Evolutionary conservation across 345 rosid species (phyloP).

Genomic region (Ailanthus altissimus): DNA sequence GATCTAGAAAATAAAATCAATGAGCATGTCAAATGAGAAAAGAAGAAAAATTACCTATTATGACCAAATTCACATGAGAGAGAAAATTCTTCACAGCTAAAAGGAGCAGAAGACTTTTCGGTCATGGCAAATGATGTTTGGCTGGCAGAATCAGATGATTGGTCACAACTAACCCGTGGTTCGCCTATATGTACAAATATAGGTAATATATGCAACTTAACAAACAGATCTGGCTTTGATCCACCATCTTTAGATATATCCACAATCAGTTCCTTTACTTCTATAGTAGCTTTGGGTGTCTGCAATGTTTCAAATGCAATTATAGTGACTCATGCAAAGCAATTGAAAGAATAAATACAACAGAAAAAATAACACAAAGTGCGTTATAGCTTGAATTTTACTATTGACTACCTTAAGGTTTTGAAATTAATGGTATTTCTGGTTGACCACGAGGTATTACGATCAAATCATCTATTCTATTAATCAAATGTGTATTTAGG

Average conservation of each 20-base stretch:
- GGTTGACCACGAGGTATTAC: background rate
- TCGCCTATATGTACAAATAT: constrained; percentile 64
- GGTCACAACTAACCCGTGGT: constrained; percentile 57
- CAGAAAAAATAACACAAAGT: background rate
- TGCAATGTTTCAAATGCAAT: constrained; percentile 43
- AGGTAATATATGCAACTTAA: constrained; percentile 73
- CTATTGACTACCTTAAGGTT: background rate
- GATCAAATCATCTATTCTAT: background rate
- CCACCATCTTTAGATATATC: constrained; percentile 85
- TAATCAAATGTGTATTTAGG: background rate
- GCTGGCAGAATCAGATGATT: constrained; percentile 41
- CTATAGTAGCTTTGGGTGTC: constrained; percentile 64
- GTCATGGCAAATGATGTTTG: constrained; percentile 45
- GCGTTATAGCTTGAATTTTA: background rate
- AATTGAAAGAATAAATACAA: constrained; percentile 3
- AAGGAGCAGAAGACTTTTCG: constrained; percentile 69
- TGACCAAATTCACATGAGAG: constrained; percentile 86
- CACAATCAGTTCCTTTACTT: constrained; percentile 71
- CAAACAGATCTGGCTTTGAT: constrained; percentile 61
- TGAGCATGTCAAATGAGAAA: background rate
- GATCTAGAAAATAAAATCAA: constrained; percentile 16
- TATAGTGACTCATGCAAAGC: constrained; percentile 4
- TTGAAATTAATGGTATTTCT: background rate
- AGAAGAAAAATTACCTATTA: constrained; percentile 60
- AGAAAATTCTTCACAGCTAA: constrained; percentile 76